phyloP scores from a whole-genome alignment of 164 flowering plant genomes.

The Stephania yunnanensis region DNA sequence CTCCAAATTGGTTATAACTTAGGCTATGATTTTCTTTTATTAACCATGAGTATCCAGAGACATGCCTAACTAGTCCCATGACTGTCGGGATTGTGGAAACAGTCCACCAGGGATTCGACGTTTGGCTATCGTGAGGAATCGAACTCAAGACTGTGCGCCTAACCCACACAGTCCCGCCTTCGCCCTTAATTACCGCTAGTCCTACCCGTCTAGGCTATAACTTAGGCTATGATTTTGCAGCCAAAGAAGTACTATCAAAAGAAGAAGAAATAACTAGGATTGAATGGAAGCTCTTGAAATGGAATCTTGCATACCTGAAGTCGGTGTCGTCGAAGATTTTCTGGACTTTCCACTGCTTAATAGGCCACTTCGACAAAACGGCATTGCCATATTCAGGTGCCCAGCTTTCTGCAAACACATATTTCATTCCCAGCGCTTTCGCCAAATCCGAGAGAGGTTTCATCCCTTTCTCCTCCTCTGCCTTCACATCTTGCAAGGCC shows the following conservation, averaged over 20 bases:
- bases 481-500: constrained; percentile 90
- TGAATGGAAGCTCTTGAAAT: neutral
- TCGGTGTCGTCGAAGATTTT: constrained; percentile 77
- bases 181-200: too few species aligned
- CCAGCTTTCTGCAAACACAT: constrained; percentile 97
- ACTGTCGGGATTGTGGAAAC: too few species aligned
- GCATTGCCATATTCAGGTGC: constrained; percentile 97
- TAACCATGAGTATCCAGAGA: too few species aligned
- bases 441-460: constrained; percentile 89
- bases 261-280: neutral
- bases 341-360: constrained; percentile 70
- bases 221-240: neutral
- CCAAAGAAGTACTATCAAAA: neutral
- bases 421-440: constrained; percentile 73
- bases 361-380: constrained; percentile 83
- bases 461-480: constrained; percentile 85
- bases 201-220: too few species aligned
- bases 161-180: too few species aligned
- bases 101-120: too few species aligned
- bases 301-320: constrained; percentile 50
- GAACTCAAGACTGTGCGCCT: too few species aligned
- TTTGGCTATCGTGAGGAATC: too few species aligned
- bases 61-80: too few species aligned
- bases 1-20: too few species aligned
- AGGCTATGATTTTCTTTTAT: too few species aligned